Evolutionary conservation across 2,329 filamentous ascomycete genomes (phyloP), one percentile per base, ranked within the genome.

Genomic region (Aureobasidium mangrovei): DNA sequence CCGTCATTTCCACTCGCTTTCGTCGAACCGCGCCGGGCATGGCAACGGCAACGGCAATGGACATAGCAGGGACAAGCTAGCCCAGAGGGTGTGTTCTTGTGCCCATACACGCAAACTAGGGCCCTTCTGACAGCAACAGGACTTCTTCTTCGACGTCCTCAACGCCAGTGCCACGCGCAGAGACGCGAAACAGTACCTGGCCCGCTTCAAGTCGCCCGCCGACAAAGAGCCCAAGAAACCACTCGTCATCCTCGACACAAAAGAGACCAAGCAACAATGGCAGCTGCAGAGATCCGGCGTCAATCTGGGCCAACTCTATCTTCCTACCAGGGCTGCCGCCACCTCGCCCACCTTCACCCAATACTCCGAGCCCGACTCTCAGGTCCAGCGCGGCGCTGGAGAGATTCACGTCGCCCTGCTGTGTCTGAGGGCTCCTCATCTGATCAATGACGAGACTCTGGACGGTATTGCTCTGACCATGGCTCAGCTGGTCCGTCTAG

Each of bases 131-230:
- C 46, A 18, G 8, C 61, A 65, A 44, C 61, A 67, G 27, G 88
- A 95, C 65, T 86, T 95, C 63, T 84, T 95, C 62, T 78, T 94
- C 32, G 91, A 89, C 12, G 81, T 97, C 3, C 76, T 98, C 32
- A 88, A 88, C 64, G 89, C 91, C 18, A 89, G 90, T 8, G 87
- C 91, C 4, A 96, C 91, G 0, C 95, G 91, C 70, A 83, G 93
- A 63, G 93, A 98, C 72, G 90, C 91, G 45, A 91, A 87, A 69
- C 84, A 88, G 36, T 98, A 96, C 66, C 78, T 98, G 12, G 86
- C 93, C 62, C 91, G 89, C 58, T 95, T 96, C 67, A 84, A 82
- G n/a, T 40, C 59, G 18, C 56, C 60, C 2, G 43, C 39, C n/a
- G 45, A 56, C 51, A 56, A 26, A 60, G 65, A 61, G 55, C 62